Evolutionary conservation across 1,139 yeast species (phyloP).

Genomic region (Sugiyamaella sp.): DNA sequence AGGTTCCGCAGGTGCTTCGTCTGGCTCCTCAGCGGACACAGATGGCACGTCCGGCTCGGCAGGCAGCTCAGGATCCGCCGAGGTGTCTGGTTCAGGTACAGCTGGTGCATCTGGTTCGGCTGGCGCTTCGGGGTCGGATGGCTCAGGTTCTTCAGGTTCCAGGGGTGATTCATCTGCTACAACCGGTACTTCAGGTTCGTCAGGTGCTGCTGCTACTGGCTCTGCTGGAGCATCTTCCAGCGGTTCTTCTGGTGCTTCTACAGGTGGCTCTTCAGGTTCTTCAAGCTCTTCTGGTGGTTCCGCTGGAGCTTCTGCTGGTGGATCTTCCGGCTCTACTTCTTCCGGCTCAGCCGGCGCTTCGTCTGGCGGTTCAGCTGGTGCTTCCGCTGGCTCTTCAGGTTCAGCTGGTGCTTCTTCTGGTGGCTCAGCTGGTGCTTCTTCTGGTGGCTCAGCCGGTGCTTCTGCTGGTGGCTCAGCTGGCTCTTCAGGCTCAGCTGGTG

Average conservation of each 20-base stretch:
- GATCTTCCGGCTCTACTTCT: background rate
- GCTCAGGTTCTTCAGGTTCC: background rate
- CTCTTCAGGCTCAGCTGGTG: background rate
- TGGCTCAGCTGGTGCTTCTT: background rate
- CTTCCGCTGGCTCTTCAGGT: background rate
- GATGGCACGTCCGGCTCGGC: background rate
- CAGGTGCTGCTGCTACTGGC: background rate
- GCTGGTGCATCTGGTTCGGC: background rate
- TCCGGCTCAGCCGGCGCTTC: background rate
- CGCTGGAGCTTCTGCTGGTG: background rate
- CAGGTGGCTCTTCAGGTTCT: background rate
- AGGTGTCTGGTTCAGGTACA: background rate
- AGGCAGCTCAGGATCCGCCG: no score
- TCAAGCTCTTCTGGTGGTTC: background rate
- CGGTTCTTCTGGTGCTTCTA: background rate
- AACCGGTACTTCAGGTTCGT: background rate
- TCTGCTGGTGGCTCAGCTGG: background rate
- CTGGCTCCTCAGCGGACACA: background rate
- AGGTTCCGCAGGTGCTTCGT: background rate
- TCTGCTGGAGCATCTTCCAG: background rate
- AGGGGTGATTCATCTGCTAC: no score
- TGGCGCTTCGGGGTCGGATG: background rate
- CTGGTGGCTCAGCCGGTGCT: background rate
- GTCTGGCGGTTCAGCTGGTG: background rate
- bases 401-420: constrained; percentile 1